Evolutionary conservation across 1,284 basidiomycete species (phyloP).

Genomic region (Cryptococcus deneoformans): DNA sequence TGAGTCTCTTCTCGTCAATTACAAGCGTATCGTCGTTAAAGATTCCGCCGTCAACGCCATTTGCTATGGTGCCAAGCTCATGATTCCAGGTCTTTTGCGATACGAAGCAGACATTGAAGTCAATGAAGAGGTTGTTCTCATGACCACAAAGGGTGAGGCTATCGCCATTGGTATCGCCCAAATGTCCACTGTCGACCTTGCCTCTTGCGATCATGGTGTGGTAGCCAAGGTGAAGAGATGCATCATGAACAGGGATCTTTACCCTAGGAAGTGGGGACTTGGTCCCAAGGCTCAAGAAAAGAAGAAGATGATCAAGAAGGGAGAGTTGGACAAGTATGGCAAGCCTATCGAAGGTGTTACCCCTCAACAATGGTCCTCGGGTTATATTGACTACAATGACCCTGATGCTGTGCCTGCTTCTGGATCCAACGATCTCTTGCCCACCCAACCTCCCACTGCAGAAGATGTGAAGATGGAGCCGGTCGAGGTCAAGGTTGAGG

Average conservation of each 20-base stretch:
- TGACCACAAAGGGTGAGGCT: conserved; percentile 99
- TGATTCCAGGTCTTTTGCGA: conserved; percentile 97
- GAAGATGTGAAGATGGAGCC: neutral
- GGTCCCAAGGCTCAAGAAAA: conserved; percentile 96
- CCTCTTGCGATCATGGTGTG: conserved; percentile 97
- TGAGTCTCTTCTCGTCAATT: conserved; percentile 90
- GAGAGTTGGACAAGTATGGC: conserved; percentile 94
- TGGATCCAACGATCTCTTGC: conserved; percentile 14
- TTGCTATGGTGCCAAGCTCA: conserved; percentile 99
- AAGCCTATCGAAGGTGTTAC: conserved; percentile 89
- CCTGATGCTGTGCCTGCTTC: conserved; percentile 32
- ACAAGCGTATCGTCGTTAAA: conserved; percentile 99
- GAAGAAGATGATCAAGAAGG: conserved; percentile 97
- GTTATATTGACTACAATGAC: conserved; percentile 86
- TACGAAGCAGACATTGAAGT: conserved; percentile 96
- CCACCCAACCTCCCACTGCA: conserved; percentile 38
- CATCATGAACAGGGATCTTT: conserved; percentile 99
- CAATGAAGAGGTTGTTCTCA: conserved; percentile 96
- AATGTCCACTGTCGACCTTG: conserved; percentile 98
- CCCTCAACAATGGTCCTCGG: conserved; percentile 79
- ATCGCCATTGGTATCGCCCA: conserved; percentile 97
- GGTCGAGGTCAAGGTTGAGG: conserved; percentile 49
- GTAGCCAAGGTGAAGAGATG: conserved; percentile 99
- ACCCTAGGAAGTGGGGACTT: conserved; percentile 97
- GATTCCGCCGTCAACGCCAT: conserved; percentile 99